Conservation (phyloP, 2,329 filamentous ascomycete genomes). For the Nakataea oryzae region DNA sequence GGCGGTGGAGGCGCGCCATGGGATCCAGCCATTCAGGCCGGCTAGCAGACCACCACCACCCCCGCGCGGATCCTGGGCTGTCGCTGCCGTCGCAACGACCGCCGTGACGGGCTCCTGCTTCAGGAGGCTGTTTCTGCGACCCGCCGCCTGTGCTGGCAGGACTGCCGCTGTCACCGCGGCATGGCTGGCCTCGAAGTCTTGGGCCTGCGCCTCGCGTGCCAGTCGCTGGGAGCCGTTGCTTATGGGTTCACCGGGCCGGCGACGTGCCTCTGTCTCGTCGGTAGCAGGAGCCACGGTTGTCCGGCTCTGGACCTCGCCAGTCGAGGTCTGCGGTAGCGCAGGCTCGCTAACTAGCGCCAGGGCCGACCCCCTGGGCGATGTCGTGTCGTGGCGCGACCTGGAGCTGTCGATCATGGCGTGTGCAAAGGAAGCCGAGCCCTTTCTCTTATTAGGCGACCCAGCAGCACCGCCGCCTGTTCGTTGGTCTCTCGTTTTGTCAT, state of each 20-base stretch:
- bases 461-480: not conserved
- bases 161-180: not conserved
- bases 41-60: conserved; percentile 17
- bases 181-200: not conserved
- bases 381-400: conserved; percentile 19
- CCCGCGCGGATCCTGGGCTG: not conserved
- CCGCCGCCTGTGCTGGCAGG: not conserved
- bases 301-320: conserved; percentile 36
- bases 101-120: not conserved
- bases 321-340: conserved; percentile 46
- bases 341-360: conserved; percentile 41
- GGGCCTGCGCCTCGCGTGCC: not conserved
- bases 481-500: not conserved
- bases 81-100: not conserved
- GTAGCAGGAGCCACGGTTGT: conserved; percentile 11
- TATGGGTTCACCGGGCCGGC: too few relatives aligned
- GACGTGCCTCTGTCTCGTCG: not conserved
- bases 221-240: too few relatives aligned
- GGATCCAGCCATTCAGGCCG: conserved; percentile 33
- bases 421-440: conserved; percentile 29
- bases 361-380: conserved; percentile 22
- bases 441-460: not conserved
- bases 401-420: conserved; percentile 33
- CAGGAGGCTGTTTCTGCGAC: not conserved
- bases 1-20: conserved; percentile 23